Conservation (phyloP, 2,329 filamentous ascomycete species). For the Colletotrichum lindemuthianum region DNA sequence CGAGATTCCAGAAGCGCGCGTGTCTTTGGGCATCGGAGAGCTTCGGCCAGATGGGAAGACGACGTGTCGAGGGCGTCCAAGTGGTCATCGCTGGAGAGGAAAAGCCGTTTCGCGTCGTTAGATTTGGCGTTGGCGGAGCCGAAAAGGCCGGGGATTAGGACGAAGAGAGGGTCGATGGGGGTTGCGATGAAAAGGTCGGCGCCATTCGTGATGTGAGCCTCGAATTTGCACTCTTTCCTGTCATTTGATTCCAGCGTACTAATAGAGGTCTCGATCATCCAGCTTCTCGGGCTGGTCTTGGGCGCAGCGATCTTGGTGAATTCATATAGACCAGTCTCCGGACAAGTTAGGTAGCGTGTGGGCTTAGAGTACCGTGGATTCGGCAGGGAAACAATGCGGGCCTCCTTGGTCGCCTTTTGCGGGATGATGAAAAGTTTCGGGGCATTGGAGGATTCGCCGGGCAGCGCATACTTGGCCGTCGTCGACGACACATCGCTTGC, state of each 20-base stretch:
- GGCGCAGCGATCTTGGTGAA: conserved; percentile 68
- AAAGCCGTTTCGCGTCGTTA: conserved; percentile 67
- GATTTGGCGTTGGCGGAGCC: conserved; percentile 53
- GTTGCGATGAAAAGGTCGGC: conserved; percentile 87
- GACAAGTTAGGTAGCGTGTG: conserved; percentile 70
- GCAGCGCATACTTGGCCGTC: conserved; percentile 51
- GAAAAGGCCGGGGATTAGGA: conserved; percentile 78
- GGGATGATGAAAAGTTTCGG: conserved; percentile 71
- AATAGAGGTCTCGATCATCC: conserved; percentile 61
- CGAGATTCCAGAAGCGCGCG: conserved; percentile 68
- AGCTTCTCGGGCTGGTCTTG: conserved; percentile 66
- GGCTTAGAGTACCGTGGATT: conserved; percentile 66
- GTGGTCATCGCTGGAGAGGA: conserved; percentile 77
- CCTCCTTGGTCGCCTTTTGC: conserved; percentile 59
- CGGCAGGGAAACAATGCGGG: conserved; percentile 68
- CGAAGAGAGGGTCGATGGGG: conserved; percentile 83
- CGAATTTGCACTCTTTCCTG: conserved; percentile 35
- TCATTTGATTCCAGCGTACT: conserved; percentile 33
- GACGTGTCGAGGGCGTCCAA: conserved; percentile 69
- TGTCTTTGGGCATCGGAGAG: conserved; percentile 61
- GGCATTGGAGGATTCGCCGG: conserved; percentile 52
- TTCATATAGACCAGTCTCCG: conserved; percentile 71
- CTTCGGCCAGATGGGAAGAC: conserved; percentile 66
- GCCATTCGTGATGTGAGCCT: conserved; percentile 63
- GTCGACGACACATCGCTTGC: conserved; percentile 41